phyloP scores from a whole-genome alignment of 2,329 filamentous ascomycete genomes.

The Aureobasidium zeae region DNA sequence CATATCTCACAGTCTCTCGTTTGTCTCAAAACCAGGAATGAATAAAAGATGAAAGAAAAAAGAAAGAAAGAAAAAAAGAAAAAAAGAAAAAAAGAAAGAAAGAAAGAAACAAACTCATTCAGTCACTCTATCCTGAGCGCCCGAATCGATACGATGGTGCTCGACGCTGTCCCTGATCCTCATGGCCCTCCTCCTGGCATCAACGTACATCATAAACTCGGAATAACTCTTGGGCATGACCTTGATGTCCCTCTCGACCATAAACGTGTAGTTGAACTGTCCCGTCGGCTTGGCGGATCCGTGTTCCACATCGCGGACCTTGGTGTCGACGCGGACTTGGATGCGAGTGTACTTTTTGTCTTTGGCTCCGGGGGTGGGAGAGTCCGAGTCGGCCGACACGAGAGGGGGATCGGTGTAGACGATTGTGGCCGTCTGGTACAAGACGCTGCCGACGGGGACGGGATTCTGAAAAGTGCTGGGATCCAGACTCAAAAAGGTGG shows the following conservation, averaged over 20 bases:
- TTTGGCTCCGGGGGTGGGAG: constrained; percentile 28
- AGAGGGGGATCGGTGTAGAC: constrained; percentile 59
- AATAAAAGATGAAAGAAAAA: too few relatives aligned
- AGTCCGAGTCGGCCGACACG: constrained; percentile 32
- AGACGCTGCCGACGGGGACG: constrained; percentile 63
- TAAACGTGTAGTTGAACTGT: constrained; percentile 68
- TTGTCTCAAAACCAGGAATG: too few relatives aligned
- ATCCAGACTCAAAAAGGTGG: constrained; percentile 63
- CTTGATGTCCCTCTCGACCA: constrained; percentile 54
- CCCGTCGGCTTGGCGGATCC: constrained; percentile 58
- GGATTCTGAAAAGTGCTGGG: constrained; percentile 67
- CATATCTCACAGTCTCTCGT: too few relatives aligned
- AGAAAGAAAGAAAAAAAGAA: too few relatives aligned
- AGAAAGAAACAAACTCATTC: constrained; percentile 23
- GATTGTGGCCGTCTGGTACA: constrained; percentile 63
- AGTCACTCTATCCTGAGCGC: constrained; percentile 24
- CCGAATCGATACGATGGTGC: constrained; percentile 24
- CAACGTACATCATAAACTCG: constrained; percentile 57
- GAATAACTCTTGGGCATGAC: constrained; percentile 56
- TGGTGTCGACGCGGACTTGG: constrained; percentile 62
- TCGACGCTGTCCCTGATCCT: constrained; percentile 39
- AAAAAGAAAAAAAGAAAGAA: too few relatives aligned
- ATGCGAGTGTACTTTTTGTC: constrained; percentile 46
- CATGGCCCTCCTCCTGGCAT: constrained; percentile 48
- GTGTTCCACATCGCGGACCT: constrained; percentile 64